phyloP scores from a whole-genome alignment of 2,329 filamentous ascomycete species.

The Cladophialophora yegresii region DNA sequence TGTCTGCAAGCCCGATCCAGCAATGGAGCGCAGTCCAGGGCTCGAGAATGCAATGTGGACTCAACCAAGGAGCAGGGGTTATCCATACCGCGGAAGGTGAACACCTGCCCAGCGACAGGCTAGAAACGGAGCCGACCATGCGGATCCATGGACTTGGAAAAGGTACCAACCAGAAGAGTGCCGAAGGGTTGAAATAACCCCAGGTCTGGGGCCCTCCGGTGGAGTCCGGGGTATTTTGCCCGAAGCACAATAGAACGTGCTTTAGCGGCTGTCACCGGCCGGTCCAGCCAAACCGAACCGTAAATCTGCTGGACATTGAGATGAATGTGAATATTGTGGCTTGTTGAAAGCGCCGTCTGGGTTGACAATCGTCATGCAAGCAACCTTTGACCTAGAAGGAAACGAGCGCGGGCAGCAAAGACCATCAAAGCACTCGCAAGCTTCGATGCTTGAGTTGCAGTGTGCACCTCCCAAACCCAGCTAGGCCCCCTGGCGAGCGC shows the following conservation, averaged over 20 bases:
- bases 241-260: conserved; percentile 14
- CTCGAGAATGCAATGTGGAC: conserved; percentile 2
- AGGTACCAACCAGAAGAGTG: conserved; percentile 14
- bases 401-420: neutral
- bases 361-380: neutral
- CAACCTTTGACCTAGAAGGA: conserved; percentile 5
- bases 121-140: neutral
- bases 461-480: neutral
- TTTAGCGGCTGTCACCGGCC: conserved; percentile 13
- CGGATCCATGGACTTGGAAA: neutral
- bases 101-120: neutral
- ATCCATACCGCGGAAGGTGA: neutral
- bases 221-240: conserved; percentile 18
- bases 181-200: conserved; percentile 14
- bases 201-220: conserved; percentile 11
- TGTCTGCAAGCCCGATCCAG: conserved; percentile 5
- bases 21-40: conserved; percentile 2
- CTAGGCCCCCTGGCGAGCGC: neutral
- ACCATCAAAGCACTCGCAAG: conserved; percentile 1
- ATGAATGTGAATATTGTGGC: neutral
- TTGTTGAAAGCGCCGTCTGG: neutral
- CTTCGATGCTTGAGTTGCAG: conserved; percentile 11
- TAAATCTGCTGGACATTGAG: neutral
- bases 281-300: conserved; percentile 11
- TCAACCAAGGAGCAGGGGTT: conserved; percentile 5